These are phyloP conservation scores for Monilinia fructigena DNA, from an alignment of 2,329 filamentous ascomycete species.

Conservation along the genomic window DNA sequence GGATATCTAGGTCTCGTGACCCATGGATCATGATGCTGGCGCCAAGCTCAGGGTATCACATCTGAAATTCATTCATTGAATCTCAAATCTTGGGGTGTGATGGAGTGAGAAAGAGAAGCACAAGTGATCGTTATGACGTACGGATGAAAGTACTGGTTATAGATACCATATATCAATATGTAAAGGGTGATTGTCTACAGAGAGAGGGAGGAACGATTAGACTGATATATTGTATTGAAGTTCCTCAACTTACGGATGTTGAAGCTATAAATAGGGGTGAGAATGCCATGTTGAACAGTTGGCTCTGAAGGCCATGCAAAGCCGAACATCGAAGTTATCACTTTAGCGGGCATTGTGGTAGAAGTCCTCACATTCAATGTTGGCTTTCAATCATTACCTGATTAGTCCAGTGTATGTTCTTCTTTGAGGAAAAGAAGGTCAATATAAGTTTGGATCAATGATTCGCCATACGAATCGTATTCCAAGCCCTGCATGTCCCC, in stretches of 20 bases:
- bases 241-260: neutral
- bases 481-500: too few species aligned
- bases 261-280: neutral
- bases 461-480: too few species aligned
- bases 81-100: too few species aligned
- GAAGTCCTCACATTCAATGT: neutral
- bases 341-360: neutral
- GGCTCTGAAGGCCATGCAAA: neutral
- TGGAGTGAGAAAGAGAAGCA: neutral
- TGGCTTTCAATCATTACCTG: too few species aligned
- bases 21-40: too few species aligned
- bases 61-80: too few species aligned
- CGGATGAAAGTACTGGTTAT: slow-evolving; percentile 6
- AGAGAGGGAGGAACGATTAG: neutral
- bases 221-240: neutral
- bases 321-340: neutral
- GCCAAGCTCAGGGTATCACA: too few species aligned
- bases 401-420: too few species aligned
- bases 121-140: neutral
- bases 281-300: neutral
- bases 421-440: too few species aligned
- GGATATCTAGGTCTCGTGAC: too few species aligned
- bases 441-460: too few species aligned
- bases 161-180: neutral
- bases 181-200: neutral